These are phyloP conservation scores for Pueraria montana DNA, from an alignment of 306 rosid species.

Conservation along the genomic window DNA sequence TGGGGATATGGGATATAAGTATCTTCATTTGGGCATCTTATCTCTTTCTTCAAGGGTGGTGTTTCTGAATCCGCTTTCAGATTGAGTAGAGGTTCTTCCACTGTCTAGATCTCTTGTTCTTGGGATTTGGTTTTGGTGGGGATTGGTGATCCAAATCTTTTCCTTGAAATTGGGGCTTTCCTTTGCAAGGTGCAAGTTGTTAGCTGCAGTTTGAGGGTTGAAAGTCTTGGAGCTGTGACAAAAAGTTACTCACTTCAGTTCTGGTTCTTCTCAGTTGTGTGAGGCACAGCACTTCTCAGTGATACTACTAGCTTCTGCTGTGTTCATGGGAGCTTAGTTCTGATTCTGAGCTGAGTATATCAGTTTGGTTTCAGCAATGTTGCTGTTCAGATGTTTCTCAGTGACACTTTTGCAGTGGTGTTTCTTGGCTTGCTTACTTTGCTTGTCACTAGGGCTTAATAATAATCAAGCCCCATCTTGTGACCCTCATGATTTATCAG, in stretches of 20 bases:
- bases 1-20: slow-evolving; percentile 56
- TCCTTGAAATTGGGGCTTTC: slow-evolving; percentile 51
- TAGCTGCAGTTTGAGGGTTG: slow-evolving; percentile 18
- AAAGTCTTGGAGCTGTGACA: slow-evolving; percentile 16
- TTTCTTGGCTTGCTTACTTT: slow-evolving; percentile 60
- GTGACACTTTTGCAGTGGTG: slow-evolving; percentile 57
- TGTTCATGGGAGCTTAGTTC: slow-evolving; percentile 53
- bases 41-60: slow-evolving; percentile 45
- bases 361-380: slow-evolving; percentile 58
- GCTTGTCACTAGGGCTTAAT: slow-evolving; percentile 55
- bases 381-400: slow-evolving; percentile 50
- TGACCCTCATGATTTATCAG: slow-evolving; percentile 66
- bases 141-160: slow-evolving; percentile 54
- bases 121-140: slow-evolving; percentile 66
- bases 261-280: slow-evolving; percentile 36
- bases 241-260: slow-evolving; percentile 52
- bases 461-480: slow-evolving; percentile 50
- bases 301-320: slow-evolving; percentile 42
- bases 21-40: slow-evolving; percentile 53
- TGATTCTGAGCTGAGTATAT: slow-evolving; percentile 53
- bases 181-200: slow-evolving; percentile 55
- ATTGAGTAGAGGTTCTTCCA: slow-evolving; percentile 33
- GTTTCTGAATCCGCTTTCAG: slow-evolving; percentile 42
- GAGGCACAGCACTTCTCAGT: slow-evolving; percentile 22
- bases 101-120: slow-evolving; percentile 54